These are phyloP conservation scores for Camellia sinensis DNA, from an alignment of 148 eudicot species.

Conservation along the genomic window DNA sequence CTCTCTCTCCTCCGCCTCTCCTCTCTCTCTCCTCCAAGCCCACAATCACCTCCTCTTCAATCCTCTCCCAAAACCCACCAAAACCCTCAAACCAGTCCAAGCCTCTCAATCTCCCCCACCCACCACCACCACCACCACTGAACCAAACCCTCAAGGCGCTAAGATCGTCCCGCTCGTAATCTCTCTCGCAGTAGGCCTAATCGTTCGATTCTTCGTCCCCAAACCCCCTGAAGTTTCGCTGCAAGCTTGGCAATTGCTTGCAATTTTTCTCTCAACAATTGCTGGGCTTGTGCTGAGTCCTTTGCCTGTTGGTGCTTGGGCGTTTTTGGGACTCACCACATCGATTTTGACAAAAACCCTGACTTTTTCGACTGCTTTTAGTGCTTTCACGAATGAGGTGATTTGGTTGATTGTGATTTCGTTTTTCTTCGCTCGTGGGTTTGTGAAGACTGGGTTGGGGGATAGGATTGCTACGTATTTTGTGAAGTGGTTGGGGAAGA, in stretches of 20 bases:
- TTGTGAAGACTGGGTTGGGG: constrained; percentile 85
- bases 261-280: constrained; percentile 75
- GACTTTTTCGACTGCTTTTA: constrained; percentile 58
- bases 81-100: constrained; percentile 12
- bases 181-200: constrained; percentile 58
- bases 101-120: neutral
- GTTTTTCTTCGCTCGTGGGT: constrained; percentile 87
- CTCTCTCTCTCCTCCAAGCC: constrained; percentile 2
- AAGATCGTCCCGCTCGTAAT: constrained; percentile 51
- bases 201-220: constrained; percentile 57
- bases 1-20: constrained; percentile 10
- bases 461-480: constrained; percentile 85
- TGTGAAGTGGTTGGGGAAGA: constrained; percentile 82
- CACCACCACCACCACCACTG: neutral
- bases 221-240: constrained; percentile 50
- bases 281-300: constrained; percentile 84
- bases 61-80: constrained; percentile 4
- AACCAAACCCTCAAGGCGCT: constrained; percentile 37
- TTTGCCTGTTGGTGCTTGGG: constrained; percentile 89
- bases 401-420: constrained; percentile 93
- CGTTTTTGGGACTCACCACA: constrained; percentile 65
- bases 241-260: constrained; percentile 83
- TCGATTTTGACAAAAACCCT: constrained; percentile 59
- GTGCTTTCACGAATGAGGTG: constrained; percentile 83
- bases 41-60: constrained; percentile 14